Evolutionary conservation across 805 yeast genomes (phyloP).

Genomic region (Ogataea nonfermentans): DNA sequence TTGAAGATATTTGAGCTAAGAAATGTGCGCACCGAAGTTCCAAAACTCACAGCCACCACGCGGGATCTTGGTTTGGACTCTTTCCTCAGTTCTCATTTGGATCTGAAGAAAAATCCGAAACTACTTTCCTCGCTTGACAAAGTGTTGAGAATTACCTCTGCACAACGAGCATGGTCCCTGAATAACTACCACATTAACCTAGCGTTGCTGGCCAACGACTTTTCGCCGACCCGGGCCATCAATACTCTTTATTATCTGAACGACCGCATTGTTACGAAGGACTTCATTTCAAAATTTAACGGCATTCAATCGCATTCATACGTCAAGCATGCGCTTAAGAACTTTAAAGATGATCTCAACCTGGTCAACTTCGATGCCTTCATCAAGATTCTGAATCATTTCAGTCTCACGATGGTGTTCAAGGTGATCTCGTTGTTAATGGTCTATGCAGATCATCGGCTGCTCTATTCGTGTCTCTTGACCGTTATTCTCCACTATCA

Average conservation of each 20-base stretch:
- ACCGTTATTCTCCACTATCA: constrained; percentile 48
- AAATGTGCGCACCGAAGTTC: constrained; percentile 7
- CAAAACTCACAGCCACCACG: constrained; percentile 8
- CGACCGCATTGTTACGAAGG: constrained; percentile 20
- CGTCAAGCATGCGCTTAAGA: constrained; percentile 20
- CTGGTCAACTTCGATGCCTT: constrained; percentile 21
- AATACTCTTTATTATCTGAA: constrained; percentile 27
- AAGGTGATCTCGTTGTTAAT: constrained; percentile 28
- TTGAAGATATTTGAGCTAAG: constrained; percentile 13
- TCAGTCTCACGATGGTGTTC: constrained; percentile 17
- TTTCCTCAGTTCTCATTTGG: constrained; percentile 18
- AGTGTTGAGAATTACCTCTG: constrained; percentile 16
- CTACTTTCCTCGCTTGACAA: constrained; percentile 20
- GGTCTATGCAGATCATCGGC: constrained; percentile 36
- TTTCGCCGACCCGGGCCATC: constrained; percentile 14
- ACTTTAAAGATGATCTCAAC: constrained; percentile 31
- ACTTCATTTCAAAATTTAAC: constrained; percentile 26
- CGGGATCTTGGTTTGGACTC: constrained; percentile 19
- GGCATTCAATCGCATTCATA: constrained; percentile 17
- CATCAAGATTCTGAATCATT: constrained; percentile 19
- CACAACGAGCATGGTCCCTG: constrained; percentile 21
- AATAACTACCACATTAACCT: constrained; percentile 16
- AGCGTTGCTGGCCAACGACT: constrained; percentile 16
- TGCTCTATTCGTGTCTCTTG: constrained; percentile 38
- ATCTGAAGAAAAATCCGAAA: constrained; percentile 24